These are phyloP conservation scores for Aureobasidium leucospermi DNA, from an alignment of 2,329 filamentous ascomycete genomes.

Conservation along the genomic window DNA sequence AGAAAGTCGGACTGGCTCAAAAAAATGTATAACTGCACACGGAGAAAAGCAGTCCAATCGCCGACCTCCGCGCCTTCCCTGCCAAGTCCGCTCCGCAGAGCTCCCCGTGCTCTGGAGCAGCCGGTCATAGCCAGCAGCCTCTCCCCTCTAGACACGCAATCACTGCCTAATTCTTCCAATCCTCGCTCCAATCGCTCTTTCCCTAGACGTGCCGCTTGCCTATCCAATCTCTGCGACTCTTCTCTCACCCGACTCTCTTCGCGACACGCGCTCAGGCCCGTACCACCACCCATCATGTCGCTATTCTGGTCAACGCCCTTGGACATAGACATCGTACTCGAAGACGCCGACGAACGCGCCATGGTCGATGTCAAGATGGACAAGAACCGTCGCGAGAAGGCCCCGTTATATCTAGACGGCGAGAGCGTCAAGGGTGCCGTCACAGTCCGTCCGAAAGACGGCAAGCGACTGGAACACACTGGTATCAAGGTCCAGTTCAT, in stretches of 20 bases:
- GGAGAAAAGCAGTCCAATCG: not conserved
- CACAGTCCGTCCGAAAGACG: conserved; percentile 93
- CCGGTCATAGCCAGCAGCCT: not conserved
- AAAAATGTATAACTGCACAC: conserved; percentile 4
- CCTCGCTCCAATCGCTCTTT: not conserved
- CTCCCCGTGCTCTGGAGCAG: not conserved
- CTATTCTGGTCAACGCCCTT: conserved; percentile 98
- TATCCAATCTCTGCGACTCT: not conserved
- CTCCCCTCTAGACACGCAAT: not conserved
- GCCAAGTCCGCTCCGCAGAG: conserved; percentile 1
- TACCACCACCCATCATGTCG: conserved; percentile 55
- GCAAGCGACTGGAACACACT: conserved; percentile 94
- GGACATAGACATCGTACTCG: conserved; percentile 97
- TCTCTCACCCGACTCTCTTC: not conserved
- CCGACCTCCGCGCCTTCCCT: not conserved
- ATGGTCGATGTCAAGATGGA: conserved; percentile 98
- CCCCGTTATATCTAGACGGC: conserved; percentile 93
- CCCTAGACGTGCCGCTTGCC: not conserved
- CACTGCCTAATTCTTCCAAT: not conserved
- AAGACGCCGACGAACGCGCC: conserved; percentile 86
- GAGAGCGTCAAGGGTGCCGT: conserved; percentile 97
- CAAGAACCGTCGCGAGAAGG: conserved; percentile 95
- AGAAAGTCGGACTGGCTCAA: not conserved
- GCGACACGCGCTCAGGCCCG: not conserved
- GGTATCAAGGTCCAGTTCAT: conserved; percentile 99